A percentile compares a stretch with the other conserved stretches of the same genome.
Evolutionary conservation across 83 land plant species (phyloP).

Genomic region (Diphasiastrum complanatum): DNA sequence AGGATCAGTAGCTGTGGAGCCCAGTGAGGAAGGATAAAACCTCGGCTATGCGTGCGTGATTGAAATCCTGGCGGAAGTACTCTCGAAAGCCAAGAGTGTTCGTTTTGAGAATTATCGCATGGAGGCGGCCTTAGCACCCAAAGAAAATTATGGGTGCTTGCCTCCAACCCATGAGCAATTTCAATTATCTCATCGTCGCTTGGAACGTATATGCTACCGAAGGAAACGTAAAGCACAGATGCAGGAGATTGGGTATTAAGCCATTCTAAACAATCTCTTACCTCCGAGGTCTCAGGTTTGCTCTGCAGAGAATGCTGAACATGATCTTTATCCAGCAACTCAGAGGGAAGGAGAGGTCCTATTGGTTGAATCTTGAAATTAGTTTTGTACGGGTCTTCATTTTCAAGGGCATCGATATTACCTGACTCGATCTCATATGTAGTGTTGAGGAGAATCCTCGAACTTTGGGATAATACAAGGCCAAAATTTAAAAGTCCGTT

Average conservation of each 20-base stretch:
- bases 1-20: constrained; percentile 50
- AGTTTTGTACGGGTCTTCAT: too few species aligned
- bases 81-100: background rate
- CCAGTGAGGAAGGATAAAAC: constrained; percentile 43
- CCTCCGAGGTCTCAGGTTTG: too few species aligned
- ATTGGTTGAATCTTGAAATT: too few species aligned
- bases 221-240: constrained; percentile 44
- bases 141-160: constrained; percentile 29
- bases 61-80: constrained; percentile 32
- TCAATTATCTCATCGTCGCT: constrained; percentile 31
- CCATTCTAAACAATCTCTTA: constrained; percentile 26
- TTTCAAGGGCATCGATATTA: too few species aligned
- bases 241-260: constrained; percentile 20
- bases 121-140: constrained; percentile 31
- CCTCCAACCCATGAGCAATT: constrained; percentile 39
- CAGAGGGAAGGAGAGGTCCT: too few species aligned
- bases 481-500: too few species aligned
- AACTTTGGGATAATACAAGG: too few species aligned
- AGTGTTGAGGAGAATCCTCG: too few species aligned
- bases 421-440: too few species aligned
- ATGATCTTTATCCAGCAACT: too few species aligned
- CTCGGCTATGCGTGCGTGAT: constrained; percentile 27
- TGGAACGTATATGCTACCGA: constrained; percentile 48
- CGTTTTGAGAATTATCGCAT: background rate
- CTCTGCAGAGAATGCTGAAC: too few species aligned